Evolutionary conservation across 495 filamentous ascomycete genomes (phyloP), one percentile per base, ranked within the genome.

Genomic region (Cercophora sp.): DNA sequence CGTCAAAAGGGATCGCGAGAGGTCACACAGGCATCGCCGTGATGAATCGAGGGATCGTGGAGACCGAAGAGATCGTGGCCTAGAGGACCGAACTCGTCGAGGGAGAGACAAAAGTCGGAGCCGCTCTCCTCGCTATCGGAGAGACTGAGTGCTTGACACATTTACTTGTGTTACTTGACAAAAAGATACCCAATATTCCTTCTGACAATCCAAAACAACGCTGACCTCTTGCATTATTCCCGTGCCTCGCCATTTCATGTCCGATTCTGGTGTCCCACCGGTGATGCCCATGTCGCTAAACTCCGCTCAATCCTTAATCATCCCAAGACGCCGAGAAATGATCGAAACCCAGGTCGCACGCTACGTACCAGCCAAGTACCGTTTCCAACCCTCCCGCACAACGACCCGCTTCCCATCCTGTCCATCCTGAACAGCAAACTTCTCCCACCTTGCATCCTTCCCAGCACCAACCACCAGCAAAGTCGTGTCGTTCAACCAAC

Each of bases 391-490:
- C 51, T 87, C 84, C 60, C 86, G 77, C 3, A 82, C 61, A 55
- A 85, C 76, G 39, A 75, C 69, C 37, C 80, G 71, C 55, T 75
- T 80, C 9, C 85, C 85, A 43, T 85, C 84, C 35, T 81, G 77
- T 0, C 73, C 79, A 45, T 87, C 78, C 19, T 70, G 76, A 22
- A 94, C 66, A 9, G 81, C 71, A 52, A 92, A 95, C 53, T 82
- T 88, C 73, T 96, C 88, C 90, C 90, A 95, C 19, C 86, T 75
- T 5, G 83, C 85, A 56, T 93, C 87, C 53, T 78, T 74, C 0
- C 91, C 91, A 4, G 88, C 87, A n/a, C 90, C 86, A 29, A 95
- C 73, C 2, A 95, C 86, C 15, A 88, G 61, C 31, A 93, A 70
- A 35, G 75, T 84, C 5, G 76, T 70, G 46, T 91, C 85, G 61